Evolutionary conservation across 1,284 basidiomycete genomes (phyloP), one percentile per base, ranked within the genome.

Genomic region (Naganishia liquefaciens): DNA sequence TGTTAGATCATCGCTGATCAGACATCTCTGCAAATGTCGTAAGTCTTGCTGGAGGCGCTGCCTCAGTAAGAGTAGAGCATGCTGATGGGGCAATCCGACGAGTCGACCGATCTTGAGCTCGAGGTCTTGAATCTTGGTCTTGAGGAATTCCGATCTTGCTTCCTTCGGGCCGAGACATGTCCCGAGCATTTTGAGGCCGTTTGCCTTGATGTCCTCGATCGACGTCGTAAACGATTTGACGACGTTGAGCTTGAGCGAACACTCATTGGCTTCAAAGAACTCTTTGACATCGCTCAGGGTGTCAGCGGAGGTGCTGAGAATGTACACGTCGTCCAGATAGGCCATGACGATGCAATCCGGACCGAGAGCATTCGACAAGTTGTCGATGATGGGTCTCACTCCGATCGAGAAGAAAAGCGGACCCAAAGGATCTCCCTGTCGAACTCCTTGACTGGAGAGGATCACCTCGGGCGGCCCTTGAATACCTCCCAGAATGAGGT

Each of bases 11-110:
- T 63, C 55, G 1, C 67, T 30, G 19, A 43, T 19, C 7, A 70
- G 67, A 17, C 64, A 54, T 1, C 70, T 63, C 21, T 62, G 66
- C 27, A 71, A 66, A 33, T 70, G 69, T 13, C 68, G 68, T 87
- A 70, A 57, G n/a, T 67, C 51, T 17, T 64, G 65, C 39, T 67
- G 64, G 7, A 69, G n/a, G 33, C 61, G 70, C 10, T 49, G 21
- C 11, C 69, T 58, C 10, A 71, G 19, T 2, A 55, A 19, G 25
- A 55, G 28, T 3, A 55, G 40, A 1, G 33, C 40, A 28, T 55
- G 54, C 25, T 55, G 54, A 28, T 55, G 54, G 11, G 54, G 54
- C 5, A 55, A 13, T 40, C 44, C 40, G 25, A 55, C 42, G 21
- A 55, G 40, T 30, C 44, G 43, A 6, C n/a, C 19, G 5, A 44